Percentiles rank a stretch among this genome's conserved stretches.
These are phyloP conservation scores for Crithidia sp. DNA, from an alignment of 208 protist species.

Conservation along the genomic window DNA sequence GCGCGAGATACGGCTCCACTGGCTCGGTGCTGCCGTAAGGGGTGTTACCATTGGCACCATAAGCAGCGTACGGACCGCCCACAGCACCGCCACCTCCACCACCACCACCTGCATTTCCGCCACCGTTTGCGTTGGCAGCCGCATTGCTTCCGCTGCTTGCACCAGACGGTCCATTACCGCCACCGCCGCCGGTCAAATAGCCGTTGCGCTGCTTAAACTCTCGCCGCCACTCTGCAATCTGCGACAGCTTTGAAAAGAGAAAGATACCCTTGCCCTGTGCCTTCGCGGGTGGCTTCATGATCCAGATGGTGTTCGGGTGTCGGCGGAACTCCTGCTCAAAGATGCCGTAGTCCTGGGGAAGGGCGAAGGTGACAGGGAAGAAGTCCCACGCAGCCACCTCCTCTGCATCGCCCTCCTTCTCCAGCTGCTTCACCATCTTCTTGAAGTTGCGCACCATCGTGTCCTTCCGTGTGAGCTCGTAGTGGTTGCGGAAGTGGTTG, in stretches of 20 bases:
- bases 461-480: slow-evolving; percentile 97
- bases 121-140: background rate
- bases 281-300: slow-evolving; percentile 97
- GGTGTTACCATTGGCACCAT: background rate
- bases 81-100: background rate
- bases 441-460: slow-evolving; percentile 97
- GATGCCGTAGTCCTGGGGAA: slow-evolving; percentile 95
- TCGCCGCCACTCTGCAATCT: slow-evolving; percentile 94
- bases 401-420: slow-evolving; percentile 84
- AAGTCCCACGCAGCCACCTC: slow-evolving; percentile 92
- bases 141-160: background rate
- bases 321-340: slow-evolving; percentile 95
- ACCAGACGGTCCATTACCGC: slow-evolving; percentile 2
- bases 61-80: slow-evolving; percentile 2
- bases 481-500: slow-evolving; percentile 97
- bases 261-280: slow-evolving; percentile 98
- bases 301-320: slow-evolving; percentile 92
- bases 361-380: slow-evolving; percentile 93
- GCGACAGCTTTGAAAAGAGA: slow-evolving; percentile 95
- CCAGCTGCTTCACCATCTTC: slow-evolving; percentile 85
- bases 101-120: background rate
- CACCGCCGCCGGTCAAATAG: slow-evolving; percentile 29
- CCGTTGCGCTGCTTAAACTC: slow-evolving; percentile 82
- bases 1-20: slow-evolving; percentile 87
- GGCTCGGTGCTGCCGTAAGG: slow-evolving; percentile 49